These are phyloP conservation scores for Trichosporon coremiiforme DNA, from an alignment of 1,284 basidiomycete genomes.

Conservation along the genomic window DNA sequence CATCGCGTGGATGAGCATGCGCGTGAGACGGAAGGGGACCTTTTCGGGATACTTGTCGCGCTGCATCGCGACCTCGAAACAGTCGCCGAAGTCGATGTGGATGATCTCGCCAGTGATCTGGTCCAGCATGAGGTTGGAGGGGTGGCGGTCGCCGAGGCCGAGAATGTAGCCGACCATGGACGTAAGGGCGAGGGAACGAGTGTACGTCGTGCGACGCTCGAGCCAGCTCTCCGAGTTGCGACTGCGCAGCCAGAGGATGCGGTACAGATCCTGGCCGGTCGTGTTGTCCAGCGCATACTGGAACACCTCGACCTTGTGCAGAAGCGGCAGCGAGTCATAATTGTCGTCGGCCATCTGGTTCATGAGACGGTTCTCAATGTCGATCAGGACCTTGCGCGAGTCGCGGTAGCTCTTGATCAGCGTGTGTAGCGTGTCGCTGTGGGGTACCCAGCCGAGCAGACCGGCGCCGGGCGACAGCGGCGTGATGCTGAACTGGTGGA, in stretches of 20 bases:
- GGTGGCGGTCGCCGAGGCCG: slow-evolving; percentile 97
- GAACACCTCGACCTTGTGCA: slow-evolving; percentile 99
- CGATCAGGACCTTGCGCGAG: slow-evolving; percentile 90
- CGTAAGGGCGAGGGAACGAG: slow-evolving; percentile 90
- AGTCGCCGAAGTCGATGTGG: slow-evolving; percentile 96
- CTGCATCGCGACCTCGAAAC: slow-evolving; percentile 91
- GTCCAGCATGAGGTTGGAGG: slow-evolving; percentile 91
- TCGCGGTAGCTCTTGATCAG: slow-evolving; percentile 95
- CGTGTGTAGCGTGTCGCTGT: slow-evolving; percentile 97
- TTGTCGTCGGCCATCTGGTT: slow-evolving; percentile 98
- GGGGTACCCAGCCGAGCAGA: slow-evolving; percentile 91
- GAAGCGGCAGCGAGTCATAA: slow-evolving; percentile 88
- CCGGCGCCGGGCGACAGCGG: slow-evolving; percentile 96
- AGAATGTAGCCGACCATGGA: slow-evolving; percentile 98
- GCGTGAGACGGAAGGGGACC: slow-evolving; percentile 95
- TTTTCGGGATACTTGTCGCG: slow-evolving; percentile 99
- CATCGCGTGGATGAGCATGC: slow-evolving; percentile 99
- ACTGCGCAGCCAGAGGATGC: slow-evolving; percentile 96
- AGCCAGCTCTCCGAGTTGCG: slow-evolving; percentile 96
- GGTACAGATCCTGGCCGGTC: slow-evolving; percentile 97
- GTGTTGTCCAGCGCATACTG: slow-evolving; percentile 99
- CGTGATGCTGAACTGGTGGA: slow-evolving; percentile 90
- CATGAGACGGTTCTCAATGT: slow-evolving; percentile 98
- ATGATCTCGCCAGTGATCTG: slow-evolving; percentile 92
- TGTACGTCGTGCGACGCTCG: slow-evolving; percentile 94